Evolutionary conservation across 495 filamentous ascomycete species (phyloP), one percentile per base, ranked within the genome.

Genomic region (Talaromyces thailandensis): DNA sequence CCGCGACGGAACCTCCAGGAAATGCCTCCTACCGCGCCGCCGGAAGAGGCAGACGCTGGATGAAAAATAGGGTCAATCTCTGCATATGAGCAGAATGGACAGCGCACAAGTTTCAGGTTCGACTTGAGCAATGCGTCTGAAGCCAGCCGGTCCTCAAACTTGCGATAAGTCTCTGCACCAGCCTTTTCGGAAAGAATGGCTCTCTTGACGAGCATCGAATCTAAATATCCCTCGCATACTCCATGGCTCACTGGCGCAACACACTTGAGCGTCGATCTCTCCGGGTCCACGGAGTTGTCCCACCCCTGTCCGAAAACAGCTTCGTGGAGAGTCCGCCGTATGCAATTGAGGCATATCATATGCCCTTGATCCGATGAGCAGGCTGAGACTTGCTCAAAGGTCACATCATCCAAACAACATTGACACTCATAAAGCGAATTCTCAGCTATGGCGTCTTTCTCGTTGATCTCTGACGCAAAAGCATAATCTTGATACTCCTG

Each of bases 251-350:
- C 82, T 1, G 87, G 89, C 18, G 93, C 91, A 24, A 94, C 79
- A 70, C 94, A 98, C 56, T 87, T 82, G 45, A 98, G 78, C 5
- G 88, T 87, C 29, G 88, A 87, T 29, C 76, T 83, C 59, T 85
- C 81, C 53, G 82, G 70, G 63, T 94, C 79, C 58, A 96, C 86
- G 62, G 82, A 93, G n/a, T 87, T 83, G 60, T 82, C 81, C 92
- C 92, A 96, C 35, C 90, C 90, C 69, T 98, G 94, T 0, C 94
- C 94, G 72, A 93, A 98, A 0, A 98, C 70, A 7, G 91, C 91
- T 70, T 96, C 93, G 45, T 86, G 84, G 31, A 91, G 81, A 45
- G 90, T 86, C 61, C 86, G 83, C 59, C 86, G 84, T 26, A 98
- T 86, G 68, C 94, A 98, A 24, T 79, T 79, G 70, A 90, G 90